phyloP scores from a whole-genome alignment of 1,284 basidiomycete species.

The Leccinum subrobustum region DNA sequence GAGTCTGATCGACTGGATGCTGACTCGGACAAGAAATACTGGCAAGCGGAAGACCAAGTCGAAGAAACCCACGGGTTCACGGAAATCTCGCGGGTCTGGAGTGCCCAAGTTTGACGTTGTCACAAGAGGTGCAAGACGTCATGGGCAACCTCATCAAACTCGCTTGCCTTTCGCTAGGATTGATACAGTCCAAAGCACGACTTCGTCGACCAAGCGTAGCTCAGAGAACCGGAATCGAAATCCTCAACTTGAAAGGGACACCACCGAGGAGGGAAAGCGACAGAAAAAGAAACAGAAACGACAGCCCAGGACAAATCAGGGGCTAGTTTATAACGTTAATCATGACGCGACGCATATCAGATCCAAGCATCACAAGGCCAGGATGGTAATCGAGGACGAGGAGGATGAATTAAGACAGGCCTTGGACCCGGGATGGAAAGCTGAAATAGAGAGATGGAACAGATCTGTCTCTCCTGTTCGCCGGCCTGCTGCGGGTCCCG shows the following conservation, averaged over 20 bases:
- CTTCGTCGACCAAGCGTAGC: conserved; percentile 6
- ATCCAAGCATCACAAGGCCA: conserved; percentile 24
- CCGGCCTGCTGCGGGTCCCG: conserved; percentile 7
- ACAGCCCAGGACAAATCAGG: conserved; percentile 8
- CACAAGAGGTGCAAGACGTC: conserved; percentile 35
- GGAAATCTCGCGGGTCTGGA: conserved; percentile 11
- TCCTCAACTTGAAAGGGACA: conserved; percentile 2
- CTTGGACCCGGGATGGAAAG: conserved; percentile 41
- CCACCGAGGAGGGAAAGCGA: conserved; percentile 7
- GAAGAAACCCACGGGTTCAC: conserved; percentile 5
- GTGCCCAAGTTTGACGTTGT: conserved; percentile 34
- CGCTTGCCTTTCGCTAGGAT: conserved; percentile 32
- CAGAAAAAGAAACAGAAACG: conserved; percentile 17
- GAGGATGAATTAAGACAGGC: conserved; percentile 44
- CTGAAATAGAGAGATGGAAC: conserved; percentile 35
- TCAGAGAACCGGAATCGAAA: conserved; percentile 5
- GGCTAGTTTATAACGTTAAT: conserved; percentile 24
- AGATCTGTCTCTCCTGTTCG: conserved; percentile 19
- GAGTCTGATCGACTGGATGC: conserved; percentile 59
- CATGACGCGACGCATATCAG: conserved; percentile 28
- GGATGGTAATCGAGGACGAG: conserved; percentile 37
- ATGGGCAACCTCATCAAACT: conserved; percentile 39
- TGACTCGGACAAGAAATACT: conserved; percentile 40
- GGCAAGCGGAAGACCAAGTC: conserved; percentile 18
- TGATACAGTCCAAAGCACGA: conserved; percentile 6